Percentiles rank a stretch among this genome's conserved stretches.
phyloP scores from a whole-genome alignment of 2,329 filamentous ascomycete genomes.

The Aspergillus pseudoterreus region DNA sequence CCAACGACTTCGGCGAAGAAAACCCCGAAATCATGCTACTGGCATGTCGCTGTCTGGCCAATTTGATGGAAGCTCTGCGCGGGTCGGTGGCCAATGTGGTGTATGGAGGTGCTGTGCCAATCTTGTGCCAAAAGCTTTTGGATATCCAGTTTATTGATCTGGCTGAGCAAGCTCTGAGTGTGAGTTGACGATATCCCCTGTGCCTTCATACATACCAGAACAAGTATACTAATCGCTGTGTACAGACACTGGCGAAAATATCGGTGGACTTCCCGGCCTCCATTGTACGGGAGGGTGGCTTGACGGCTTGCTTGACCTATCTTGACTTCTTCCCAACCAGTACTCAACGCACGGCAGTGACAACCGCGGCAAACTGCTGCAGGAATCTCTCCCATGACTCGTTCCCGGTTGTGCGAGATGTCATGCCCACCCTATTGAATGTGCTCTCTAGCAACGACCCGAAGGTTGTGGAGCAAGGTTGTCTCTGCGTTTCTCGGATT shows the following conservation, averaged over 20 bases:
- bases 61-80: conserved; percentile 94
- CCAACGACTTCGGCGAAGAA: conserved; percentile 79
- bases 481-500: conserved; percentile 89
- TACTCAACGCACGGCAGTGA: conserved; percentile 93
- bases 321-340: conserved; percentile 97
- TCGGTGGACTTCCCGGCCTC: conserved; percentile 92
- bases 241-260: conserved; percentile 85
- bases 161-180: conserved; percentile 90
- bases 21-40: conserved; percentile 97
- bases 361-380: conserved; percentile 96
- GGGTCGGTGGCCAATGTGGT: conserved; percentile 92
- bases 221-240: conserved; percentile 1
- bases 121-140: conserved; percentile 89
- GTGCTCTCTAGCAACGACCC: conserved; percentile 91
- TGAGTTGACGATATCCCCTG: conserved; percentile 33
- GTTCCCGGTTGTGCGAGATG: conserved; percentile 84
- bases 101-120: conserved; percentile 92
- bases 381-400: conserved; percentile 93
- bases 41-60: conserved; percentile 91
- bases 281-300: conserved; percentile 90
- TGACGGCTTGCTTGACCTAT: conserved; percentile 93
- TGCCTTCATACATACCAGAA: background rate
- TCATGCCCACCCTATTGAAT: conserved; percentile 92
- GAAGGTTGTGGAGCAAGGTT: conserved; percentile 93
- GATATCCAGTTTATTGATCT: conserved; percentile 97